Evolutionary conservation across 495 filamentous ascomycete genomes (phyloP).

Genomic region (Tuber umbilicatum): DNA sequence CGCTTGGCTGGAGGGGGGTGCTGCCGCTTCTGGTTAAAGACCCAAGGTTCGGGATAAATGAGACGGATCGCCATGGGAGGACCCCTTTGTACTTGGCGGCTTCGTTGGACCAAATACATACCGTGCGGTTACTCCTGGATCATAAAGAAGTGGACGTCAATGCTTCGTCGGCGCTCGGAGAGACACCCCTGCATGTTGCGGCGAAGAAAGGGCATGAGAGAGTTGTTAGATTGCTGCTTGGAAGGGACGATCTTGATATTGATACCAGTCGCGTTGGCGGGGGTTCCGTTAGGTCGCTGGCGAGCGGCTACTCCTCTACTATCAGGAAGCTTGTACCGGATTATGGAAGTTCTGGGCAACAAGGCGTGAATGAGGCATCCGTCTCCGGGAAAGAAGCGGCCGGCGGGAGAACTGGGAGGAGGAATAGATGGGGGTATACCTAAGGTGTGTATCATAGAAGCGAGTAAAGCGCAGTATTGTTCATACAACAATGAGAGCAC

Average conservation of each 20-base stretch:
- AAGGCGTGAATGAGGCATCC: neutral
- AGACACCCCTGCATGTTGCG: neutral
- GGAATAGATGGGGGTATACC: neutral
- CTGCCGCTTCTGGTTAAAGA: neutral
- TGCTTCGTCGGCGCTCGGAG: neutral
- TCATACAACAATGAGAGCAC: neutral
- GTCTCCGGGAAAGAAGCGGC: neutral
- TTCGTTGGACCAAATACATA: neutral
- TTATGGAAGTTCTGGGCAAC: neutral
- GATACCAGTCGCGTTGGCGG: neutral
- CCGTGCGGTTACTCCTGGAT: neutral
- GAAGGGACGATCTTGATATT: neutral
- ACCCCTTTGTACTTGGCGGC: neutral
- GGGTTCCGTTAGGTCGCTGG: neutral
- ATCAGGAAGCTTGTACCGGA: neutral
- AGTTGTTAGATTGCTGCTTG: neutral
- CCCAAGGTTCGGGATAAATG: neutral
- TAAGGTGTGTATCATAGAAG: neutral
- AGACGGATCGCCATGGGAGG: neutral
- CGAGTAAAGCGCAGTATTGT: neutral
- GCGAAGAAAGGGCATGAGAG: neutral
- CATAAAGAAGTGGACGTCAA: neutral
- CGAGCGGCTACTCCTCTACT: neutral
- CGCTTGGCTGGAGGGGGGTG: neutral
- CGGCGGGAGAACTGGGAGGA: neutral